Percentiles rank a stretch among this genome's conserved stretches.
phyloP scores from a whole-genome alignment of 2,329 filamentous ascomycete species.

The Trichoderma oligosporum region DNA sequence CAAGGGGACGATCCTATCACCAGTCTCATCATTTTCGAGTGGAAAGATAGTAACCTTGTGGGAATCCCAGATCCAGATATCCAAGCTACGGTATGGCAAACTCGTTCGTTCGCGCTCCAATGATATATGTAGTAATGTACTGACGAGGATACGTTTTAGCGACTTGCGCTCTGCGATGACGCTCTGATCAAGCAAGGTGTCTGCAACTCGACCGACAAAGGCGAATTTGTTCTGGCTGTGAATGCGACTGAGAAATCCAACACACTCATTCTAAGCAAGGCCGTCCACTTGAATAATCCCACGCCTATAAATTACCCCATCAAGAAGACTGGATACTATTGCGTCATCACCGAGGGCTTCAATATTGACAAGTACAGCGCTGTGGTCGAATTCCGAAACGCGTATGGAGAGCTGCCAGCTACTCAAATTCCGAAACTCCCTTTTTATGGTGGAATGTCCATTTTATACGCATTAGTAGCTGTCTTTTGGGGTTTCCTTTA shows the following conservation, averaged over 20 bases:
- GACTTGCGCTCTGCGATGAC: slow-evolving; percentile 61
- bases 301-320: slow-evolving; percentile 75
- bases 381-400: slow-evolving; percentile 88
- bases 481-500: slow-evolving; percentile 90
- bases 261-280: slow-evolving; percentile 71
- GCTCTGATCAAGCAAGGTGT: slow-evolving; percentile 63
- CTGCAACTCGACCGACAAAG: slow-evolving; percentile 74
- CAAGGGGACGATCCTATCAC: slow-evolving; percentile 66
- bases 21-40: slow-evolving; percentile 90
- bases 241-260: slow-evolving; percentile 70
- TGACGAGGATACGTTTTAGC: slow-evolving; percentile 44
- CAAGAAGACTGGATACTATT: slow-evolving; percentile 93
- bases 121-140: not conserved
- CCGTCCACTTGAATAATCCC: slow-evolving; percentile 75
- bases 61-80: slow-evolving; percentile 60
- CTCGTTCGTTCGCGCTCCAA: not conserved
- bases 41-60: slow-evolving; percentile 77
- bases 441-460: slow-evolving; percentile 92
- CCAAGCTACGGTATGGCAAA: slow-evolving; percentile 48
- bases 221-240: slow-evolving; percentile 75
- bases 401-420: slow-evolving; percentile 91
- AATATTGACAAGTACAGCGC: slow-evolving; percentile 68
- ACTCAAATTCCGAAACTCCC: slow-evolving; percentile 95
- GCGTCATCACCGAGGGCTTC: slow-evolving; percentile 74
- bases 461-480: slow-evolving; percentile 84